phyloP scores from a whole-genome alignment of 352 stramenopile genomes.

The Saprolegnia diclina region DNA sequence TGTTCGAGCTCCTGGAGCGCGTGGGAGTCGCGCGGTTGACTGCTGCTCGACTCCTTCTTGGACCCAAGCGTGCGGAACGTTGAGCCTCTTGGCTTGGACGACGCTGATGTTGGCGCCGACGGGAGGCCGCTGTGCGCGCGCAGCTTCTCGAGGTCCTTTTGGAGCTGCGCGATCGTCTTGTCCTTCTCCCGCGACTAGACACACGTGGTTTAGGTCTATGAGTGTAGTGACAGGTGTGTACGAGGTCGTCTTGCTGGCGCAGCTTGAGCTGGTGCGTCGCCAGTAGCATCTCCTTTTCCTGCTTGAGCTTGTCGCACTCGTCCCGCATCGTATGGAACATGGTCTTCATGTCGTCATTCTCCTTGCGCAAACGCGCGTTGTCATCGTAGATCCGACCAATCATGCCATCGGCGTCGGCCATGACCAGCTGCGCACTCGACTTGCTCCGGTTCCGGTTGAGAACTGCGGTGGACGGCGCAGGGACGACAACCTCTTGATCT shows the following conservation, averaged over 20 bases:
- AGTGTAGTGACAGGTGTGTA: slow-evolving; percentile 14
- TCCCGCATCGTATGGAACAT: slow-evolving; percentile 50
- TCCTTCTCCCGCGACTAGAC: slow-evolving; percentile 71
- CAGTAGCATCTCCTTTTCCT: slow-evolving; percentile 59
- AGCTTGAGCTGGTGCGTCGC: slow-evolving; percentile 84
- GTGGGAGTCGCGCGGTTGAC: neutral
- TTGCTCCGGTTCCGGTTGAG: slow-evolving; percentile 25
- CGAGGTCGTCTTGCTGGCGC: slow-evolving; percentile 60
- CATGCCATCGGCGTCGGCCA: slow-evolving; percentile 74
- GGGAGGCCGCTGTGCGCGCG: slow-evolving; percentile 28
- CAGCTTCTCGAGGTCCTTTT: slow-evolving; percentile 68
- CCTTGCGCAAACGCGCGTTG: slow-evolving; percentile 67
- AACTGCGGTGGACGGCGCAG: slow-evolving; percentile 48
- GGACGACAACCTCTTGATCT: slow-evolving; percentile 71
- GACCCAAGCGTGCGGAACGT: slow-evolving; percentile 66
- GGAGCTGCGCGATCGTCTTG: slow-evolving; percentile 64
- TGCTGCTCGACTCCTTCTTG: slow-evolving; percentile 51
- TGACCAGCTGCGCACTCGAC: slow-evolving; percentile 45
- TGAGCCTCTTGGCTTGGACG: slow-evolving; percentile 43
- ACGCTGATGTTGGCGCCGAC: slow-evolving; percentile 32
- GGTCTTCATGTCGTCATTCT: slow-evolving; percentile 73
- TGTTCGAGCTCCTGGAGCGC: slow-evolving; percentile 31
- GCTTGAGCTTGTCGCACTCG: slow-evolving; percentile 66
- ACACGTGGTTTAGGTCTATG: too few species aligned
- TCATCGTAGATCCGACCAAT: slow-evolving; percentile 75